These are phyloP conservation scores for Globisporangium nodosum DNA, from an alignment of 352 stramenopile genomes.

Conservation along the genomic window DNA sequence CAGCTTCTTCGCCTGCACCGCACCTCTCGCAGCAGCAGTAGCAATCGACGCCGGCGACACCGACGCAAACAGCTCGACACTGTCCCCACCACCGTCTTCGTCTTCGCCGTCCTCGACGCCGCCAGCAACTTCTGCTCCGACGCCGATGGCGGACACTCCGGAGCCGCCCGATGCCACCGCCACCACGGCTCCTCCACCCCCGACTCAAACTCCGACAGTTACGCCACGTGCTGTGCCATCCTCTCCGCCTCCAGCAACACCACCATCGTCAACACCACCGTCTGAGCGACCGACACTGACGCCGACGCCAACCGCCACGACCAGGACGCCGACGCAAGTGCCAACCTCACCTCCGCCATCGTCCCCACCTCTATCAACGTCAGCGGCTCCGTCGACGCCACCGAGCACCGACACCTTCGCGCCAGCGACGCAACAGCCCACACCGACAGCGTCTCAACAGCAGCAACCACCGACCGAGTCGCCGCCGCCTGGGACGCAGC, in stretches of 20 bases:
- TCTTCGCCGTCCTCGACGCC: neutral
- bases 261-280: too few species aligned
- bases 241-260: neutral
- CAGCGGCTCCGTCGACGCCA: neutral
- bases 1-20: neutral
- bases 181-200: neutral
- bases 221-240: neutral
- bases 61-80: neutral
- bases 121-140: neutral
- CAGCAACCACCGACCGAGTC: constrained; percentile 6
- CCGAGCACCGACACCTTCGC: neutral
- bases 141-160: neutral
- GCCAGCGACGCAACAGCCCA: neutral
- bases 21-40: neutral
- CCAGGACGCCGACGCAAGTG: neutral
- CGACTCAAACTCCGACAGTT: too few species aligned
- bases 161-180: too few species aligned
- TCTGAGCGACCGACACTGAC: neutral
- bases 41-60: neutral
- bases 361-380: neutral
- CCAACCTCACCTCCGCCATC: too few species aligned
- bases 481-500: neutral
- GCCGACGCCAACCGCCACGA: neutral
- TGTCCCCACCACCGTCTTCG: neutral
- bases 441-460: constrained; percentile 5